These are phyloP conservation scores for Plasmodium ovale DNA, from an alignment of 169 alveolate genomes.

Conservation along the genomic window DNA sequence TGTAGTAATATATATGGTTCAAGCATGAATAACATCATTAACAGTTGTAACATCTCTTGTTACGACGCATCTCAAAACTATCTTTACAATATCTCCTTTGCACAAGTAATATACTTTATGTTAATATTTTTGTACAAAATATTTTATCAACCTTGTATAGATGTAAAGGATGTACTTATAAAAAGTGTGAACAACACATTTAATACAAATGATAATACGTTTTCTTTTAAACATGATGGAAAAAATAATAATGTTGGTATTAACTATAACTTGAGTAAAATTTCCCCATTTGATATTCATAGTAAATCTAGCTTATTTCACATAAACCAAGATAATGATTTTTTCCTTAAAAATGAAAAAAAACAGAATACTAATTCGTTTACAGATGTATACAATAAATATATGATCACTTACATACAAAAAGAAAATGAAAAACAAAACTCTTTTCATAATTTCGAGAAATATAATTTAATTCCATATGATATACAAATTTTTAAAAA, in stretches of 20 bases:
- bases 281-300: not conserved
- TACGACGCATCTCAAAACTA: not conserved
- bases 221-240: not conserved
- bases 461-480: conserved; percentile 40
- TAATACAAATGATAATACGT: not conserved
- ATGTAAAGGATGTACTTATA: not conserved
- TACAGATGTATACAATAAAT: conserved; percentile 19
- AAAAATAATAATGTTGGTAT: not conserved
- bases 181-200: not conserved
- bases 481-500: conserved; percentile 69
- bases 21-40: conserved; percentile 8
- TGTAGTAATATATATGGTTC: conserved; percentile 48
- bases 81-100: conserved; percentile 67
- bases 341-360: not conserved
- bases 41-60: conserved; percentile 26
- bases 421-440: not conserved
- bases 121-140: conserved; percentile 58
- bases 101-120: conserved; percentile 73
- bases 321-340: not conserved
- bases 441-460: not conserved
- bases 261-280: not conserved
- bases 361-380: not conserved
- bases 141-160: conserved; percentile 33
- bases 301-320: not conserved
- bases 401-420: conserved; percentile 44